Evolutionary conservation across 371 early-diverging fungal species (phyloP).

Genomic region (Haplosporangium sp.): DNA sequence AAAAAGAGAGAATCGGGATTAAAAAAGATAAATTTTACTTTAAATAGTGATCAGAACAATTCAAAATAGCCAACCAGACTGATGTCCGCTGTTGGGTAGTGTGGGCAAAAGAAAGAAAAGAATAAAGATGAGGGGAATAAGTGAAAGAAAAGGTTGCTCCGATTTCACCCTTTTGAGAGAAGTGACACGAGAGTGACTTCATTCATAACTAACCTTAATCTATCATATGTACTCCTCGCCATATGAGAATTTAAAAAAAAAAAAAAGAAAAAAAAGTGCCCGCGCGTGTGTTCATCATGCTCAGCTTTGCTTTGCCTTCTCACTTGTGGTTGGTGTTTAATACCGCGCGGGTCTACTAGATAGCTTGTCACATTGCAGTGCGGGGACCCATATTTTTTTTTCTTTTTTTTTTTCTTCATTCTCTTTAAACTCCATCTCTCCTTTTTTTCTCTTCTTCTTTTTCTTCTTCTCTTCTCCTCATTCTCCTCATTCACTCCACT

Average conservation of each 20-base stretch:
- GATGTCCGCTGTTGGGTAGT: neutral
- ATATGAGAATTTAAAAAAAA: neutral
- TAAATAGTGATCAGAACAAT: neutral
- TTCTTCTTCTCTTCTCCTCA: constrained; percentile 7
- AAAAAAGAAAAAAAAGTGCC: constrained; percentile 8
- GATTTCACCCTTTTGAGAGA: neutral
- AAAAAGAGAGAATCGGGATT: neutral
- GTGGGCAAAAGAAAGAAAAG: neutral
- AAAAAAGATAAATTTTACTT: no score
- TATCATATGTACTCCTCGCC: neutral
- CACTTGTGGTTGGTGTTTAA: no score
- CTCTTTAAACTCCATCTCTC: neutral
- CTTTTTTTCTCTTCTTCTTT: neutral
- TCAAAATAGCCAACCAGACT: neutral
- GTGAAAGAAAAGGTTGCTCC: neutral
- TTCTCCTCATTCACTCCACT: constrained; percentile 20
- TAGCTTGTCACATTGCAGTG: neutral
- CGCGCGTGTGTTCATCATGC: neutral
- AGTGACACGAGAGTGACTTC: constrained; percentile 3
- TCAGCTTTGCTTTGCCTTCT: no score
- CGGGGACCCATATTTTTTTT: neutral
- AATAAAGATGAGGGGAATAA: neutral
- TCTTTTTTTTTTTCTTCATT: neutral
- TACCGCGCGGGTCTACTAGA: no score
- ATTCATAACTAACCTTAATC: neutral